Conservation (phyloP, 2,329 filamentous ascomycete genomes). For the Phialocephala subalpina region DNA sequence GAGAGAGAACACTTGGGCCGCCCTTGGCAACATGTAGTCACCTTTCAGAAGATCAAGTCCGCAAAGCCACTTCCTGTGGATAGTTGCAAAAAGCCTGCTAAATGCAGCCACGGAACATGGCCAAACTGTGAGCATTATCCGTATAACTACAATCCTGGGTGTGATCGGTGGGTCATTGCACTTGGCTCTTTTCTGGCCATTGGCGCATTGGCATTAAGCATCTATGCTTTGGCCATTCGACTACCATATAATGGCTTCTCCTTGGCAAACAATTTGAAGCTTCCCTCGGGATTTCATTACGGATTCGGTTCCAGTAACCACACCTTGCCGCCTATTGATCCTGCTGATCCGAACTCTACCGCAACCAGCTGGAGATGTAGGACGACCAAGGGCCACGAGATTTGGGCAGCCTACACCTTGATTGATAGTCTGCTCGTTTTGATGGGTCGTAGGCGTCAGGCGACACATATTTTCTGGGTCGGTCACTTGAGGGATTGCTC, state of each 20-base stretch:
- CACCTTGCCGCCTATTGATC: constrained; percentile 16
- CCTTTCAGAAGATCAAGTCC: constrained; percentile 5
- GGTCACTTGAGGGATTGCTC: too few species aligned
- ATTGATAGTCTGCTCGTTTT: not conserved
- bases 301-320: constrained; percentile 13
- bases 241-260: constrained; percentile 12
- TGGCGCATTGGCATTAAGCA: constrained; percentile 10
- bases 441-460: not conserved
- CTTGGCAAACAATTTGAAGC: constrained; percentile 12
- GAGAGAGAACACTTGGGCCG: constrained; percentile 3
- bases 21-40: constrained; percentile 9
- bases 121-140: constrained; percentile 18
- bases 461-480: not conserved
- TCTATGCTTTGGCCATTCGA: constrained; percentile 17
- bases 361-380: not conserved
- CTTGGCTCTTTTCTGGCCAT: constrained; percentile 15
- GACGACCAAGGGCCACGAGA: not conserved
- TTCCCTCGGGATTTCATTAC: constrained; percentile 12
- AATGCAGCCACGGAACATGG: constrained; percentile 12
- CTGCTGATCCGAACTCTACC: constrained; percentile 16
- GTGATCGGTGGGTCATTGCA: constrained; percentile 8
- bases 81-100: constrained; percentile 1
- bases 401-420: not conserved
- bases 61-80: constrained; percentile 2
- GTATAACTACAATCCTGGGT: constrained; percentile 17